Percentiles rank a stretch among this genome's conserved stretches.
These are phyloP conservation scores for Lenwebbia sp. DNA, from an alignment of 345 rosid genomes.

Conservation along the genomic window DNA sequence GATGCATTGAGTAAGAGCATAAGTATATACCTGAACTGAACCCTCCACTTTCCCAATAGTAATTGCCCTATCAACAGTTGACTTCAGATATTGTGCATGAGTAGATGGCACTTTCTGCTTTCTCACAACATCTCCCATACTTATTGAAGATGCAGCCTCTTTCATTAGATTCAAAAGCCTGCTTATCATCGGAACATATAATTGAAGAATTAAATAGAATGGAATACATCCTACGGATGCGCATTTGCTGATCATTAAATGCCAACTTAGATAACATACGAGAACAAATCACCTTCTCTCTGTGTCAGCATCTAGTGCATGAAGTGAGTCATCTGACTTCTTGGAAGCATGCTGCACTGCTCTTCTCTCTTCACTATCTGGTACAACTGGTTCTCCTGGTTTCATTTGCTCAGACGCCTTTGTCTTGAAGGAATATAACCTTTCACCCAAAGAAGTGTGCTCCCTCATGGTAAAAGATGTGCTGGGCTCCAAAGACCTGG, in stretches of 20 bases:
- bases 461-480: slow-evolving; percentile 17
- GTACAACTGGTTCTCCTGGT: slow-evolving; percentile 12
- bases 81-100: slow-evolving; percentile 28
- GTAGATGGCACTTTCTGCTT: slow-evolving; percentile 48
- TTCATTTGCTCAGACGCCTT: slow-evolving; percentile 16
- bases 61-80: slow-evolving; percentile 46
- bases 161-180: slow-evolving; percentile 49
- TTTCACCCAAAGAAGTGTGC: slow-evolving; percentile 31
- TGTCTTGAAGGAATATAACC: slow-evolving; percentile 6
- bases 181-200: slow-evolving; percentile 10
- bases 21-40: slow-evolving; percentile 59
- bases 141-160: slow-evolving; percentile 44
- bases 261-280: neutral
- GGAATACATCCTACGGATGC: neutral
- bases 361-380: neutral
- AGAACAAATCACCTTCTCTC: slow-evolving; percentile 46
- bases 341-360: slow-evolving; percentile 3
- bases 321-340: slow-evolving; percentile 20
- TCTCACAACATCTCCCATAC: slow-evolving; percentile 30
- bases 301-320: slow-evolving; percentile 47
- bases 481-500: slow-evolving; percentile 12
- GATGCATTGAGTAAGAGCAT: neutral
- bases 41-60: slow-evolving; percentile 76
- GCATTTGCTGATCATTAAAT: neutral
- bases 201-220: neutral